Conservation (phyloP, 768 basidiomycete species). For the Tulasnella sp. region DNA sequence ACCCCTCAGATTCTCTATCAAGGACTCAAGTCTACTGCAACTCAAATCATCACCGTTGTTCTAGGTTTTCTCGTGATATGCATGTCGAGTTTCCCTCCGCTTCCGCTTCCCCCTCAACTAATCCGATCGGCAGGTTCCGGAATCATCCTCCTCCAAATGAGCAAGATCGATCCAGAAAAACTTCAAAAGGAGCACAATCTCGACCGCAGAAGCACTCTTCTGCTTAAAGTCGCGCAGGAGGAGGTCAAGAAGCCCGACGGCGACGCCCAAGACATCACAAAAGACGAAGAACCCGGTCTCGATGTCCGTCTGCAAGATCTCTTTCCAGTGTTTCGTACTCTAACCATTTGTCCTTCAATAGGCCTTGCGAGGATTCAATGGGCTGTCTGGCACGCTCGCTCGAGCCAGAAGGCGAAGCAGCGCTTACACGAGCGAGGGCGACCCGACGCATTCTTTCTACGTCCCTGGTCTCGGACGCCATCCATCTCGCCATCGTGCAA, state of each 20-base stretch:
- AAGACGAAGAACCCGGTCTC: constrained; percentile 6
- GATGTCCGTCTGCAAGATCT: not conserved
- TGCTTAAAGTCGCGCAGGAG: constrained; percentile 46
- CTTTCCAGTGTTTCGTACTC: not conserved
- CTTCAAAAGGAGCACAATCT: constrained; percentile 41
- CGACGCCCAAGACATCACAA: not conserved
- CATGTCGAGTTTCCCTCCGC: not conserved
- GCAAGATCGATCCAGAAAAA: constrained; percentile 76
- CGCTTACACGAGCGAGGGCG: constrained; percentile 1
- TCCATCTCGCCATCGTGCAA: too few relatives aligned
- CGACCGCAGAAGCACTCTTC: constrained; percentile 79
- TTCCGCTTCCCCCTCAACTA: not conserved
- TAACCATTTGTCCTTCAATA: not conserved
- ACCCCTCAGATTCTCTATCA: constrained; percentile 30
- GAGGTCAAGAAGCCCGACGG: constrained; percentile 12
- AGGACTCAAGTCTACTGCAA: constrained; percentile 31
- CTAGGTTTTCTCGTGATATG: constrained; percentile 86
- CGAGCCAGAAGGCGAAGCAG: constrained; percentile 1
- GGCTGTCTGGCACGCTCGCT: constrained; percentile 7
- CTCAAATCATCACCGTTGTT: constrained; percentile 79
- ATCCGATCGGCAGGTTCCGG: constrained; percentile 38
- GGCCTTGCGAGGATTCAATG: constrained; percentile 13
- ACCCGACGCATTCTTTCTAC: not conserved
- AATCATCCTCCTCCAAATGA: constrained; percentile 94
- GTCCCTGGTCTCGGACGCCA: constrained; percentile 3